These are phyloP conservation scores for Pseudoscleropodium purum DNA, from an alignment of 225 moss, liverwort and hornwort species.

Conservation along the genomic window DNA sequence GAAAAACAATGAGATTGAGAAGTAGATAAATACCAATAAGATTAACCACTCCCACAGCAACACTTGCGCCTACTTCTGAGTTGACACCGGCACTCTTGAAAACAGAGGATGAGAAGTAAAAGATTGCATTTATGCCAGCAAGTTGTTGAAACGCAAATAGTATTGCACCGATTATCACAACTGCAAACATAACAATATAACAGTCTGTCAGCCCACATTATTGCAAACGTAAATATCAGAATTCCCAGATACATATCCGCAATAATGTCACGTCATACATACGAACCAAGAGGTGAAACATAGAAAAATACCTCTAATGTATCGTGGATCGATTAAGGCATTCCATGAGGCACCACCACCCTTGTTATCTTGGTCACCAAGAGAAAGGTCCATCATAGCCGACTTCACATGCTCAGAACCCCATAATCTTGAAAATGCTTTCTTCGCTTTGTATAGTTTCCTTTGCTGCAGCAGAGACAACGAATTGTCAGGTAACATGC, in stretches of 20 bases:
- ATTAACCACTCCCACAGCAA: conserved; percentile 74
- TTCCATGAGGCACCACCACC: conserved; percentile 55
- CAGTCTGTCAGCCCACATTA: not conserved
- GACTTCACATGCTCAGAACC: conserved; percentile 51
- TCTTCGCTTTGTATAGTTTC: conserved; percentile 31
- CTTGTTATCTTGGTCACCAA: conserved; percentile 38
- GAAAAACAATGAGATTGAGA: not conserved
- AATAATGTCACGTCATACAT: too few species aligned
- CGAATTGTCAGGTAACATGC: not conserved
- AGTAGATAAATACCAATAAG: conserved; percentile 25
- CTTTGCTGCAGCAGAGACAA: conserved; percentile 11
- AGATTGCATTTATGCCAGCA: conserved; percentile 86
- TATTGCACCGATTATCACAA: conserved; percentile 56
- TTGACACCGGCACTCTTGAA: conserved; percentile 72
- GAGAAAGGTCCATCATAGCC: conserved; percentile 56
- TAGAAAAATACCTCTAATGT: conserved; percentile 35
- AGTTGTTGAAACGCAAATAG: conserved; percentile 82
- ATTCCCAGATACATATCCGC: too few species aligned
- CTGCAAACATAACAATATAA: conserved; percentile 4
- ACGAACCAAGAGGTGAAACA: not conserved
- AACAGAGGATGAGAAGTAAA: conserved; percentile 81
- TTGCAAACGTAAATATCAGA: too few species aligned
- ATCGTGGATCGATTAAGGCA: conserved; percentile 44
- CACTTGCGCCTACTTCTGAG: conserved; percentile 67
- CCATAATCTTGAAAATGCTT: conserved; percentile 40